Evolutionary conservation across 2,329 filamentous ascomycete species (phyloP).

Genomic region (Cladobotryum protrusum): DNA sequence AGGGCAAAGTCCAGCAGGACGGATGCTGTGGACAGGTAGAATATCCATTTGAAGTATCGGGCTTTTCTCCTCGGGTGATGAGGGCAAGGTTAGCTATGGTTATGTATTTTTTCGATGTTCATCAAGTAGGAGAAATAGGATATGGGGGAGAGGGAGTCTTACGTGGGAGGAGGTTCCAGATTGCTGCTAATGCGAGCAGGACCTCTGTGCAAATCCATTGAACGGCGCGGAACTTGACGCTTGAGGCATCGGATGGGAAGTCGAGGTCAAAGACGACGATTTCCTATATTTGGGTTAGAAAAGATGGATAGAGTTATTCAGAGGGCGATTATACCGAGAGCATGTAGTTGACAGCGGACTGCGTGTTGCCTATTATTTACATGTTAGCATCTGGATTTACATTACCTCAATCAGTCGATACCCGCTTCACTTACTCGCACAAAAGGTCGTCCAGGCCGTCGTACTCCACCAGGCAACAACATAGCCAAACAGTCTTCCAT

Average conservation of each 20-base stretch:
- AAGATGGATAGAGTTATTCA: not conserved
- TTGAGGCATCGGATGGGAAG: constrained; percentile 46
- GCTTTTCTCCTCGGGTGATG: constrained; percentile 27
- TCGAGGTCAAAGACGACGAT: constrained; percentile 50
- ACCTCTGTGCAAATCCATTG: constrained; percentile 55
- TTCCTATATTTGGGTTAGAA: constrained; percentile 34
- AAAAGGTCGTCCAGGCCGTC: constrained; percentile 56
- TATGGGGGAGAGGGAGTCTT: constrained; percentile 17
- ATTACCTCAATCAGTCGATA: too few relatives aligned
- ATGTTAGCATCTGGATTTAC: not conserved
- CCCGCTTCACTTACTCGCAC: constrained; percentile 34
- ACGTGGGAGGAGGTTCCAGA: constrained; percentile 47
- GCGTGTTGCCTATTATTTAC: constrained; percentile 38
- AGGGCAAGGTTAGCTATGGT: not conserved
- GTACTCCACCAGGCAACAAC: constrained; percentile 61
- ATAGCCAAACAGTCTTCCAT: constrained; percentile 51
- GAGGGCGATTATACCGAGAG: constrained; percentile 34
- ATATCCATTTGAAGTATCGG: constrained; percentile 42
- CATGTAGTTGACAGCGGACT: constrained; percentile 46
- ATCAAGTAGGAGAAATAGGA: too few relatives aligned
- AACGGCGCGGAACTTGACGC: constrained; percentile 52
- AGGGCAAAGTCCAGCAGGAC: constrained; percentile 53
- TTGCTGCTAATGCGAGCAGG: constrained; percentile 41
- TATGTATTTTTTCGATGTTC: too few relatives aligned
- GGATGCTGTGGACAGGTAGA: constrained; percentile 42